Base-by-base conservation (phyloP, 208 protist species). In the Zelonia costaricensis region DNA sequence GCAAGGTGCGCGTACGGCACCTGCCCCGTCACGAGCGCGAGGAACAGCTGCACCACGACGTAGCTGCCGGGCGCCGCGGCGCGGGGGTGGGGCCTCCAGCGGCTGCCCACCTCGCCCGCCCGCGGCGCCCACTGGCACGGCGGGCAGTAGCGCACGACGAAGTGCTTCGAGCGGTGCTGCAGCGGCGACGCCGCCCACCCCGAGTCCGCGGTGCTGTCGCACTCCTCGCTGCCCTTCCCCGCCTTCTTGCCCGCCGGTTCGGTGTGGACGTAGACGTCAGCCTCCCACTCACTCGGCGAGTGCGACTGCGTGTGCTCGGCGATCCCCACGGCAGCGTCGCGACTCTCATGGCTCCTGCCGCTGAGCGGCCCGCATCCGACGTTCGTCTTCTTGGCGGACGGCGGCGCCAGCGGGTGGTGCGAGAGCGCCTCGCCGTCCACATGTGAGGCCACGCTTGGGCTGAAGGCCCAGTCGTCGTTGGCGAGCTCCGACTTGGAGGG, bases 41-140 rank as follows among this genome's bases (percentile, higher is more conserved):
- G 56, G 16, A 89, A 62, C 8, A 93, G 65, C 64, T 87, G 78
- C 31, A 61, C 77, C 13, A 90, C 55, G 2, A 56, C 80, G 69
- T 90, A 93, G 67, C 70, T 82, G 0, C 68, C 52, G 0, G 82
- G 70, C 22, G 68, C 78, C 10, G 62, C 55, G 13, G 86, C 86
- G 12, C 76, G 65, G 16, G 80, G 80, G 43, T 88, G 86, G 15
- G 86, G 80, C 23, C 65, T 36, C 86, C 86, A 93, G 4, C 86
- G 81, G 52, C 74, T 88, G 31, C 56, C 69, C 12, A 43, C 54
- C 3, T 6, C 25, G n/a, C n/a, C 42, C 35, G 40, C 31, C 12
- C 20, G 40, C 25, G 6, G 74, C 55, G 23, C 53, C 64, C 62
- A 82, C 52, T 33, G 71, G 49, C 60, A 60, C 74, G 43, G 66